Percentiles rank a stretch among this genome's conserved stretches.
Conservation (phyloP, 73 alveolate species). For the Paramecium biaurelia region DNA sequence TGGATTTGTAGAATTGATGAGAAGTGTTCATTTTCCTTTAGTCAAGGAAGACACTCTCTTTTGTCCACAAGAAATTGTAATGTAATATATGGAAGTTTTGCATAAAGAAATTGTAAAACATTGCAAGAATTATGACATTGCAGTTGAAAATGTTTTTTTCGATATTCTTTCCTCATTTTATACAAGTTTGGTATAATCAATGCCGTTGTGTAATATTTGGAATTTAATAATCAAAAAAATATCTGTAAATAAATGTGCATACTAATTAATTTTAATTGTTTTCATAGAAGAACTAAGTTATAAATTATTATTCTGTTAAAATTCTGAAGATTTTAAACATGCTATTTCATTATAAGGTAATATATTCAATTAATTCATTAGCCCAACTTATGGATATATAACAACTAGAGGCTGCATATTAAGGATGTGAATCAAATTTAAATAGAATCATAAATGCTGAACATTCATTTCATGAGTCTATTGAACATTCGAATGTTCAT, state of each 20-base stretch:
- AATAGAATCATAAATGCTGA: neutral
- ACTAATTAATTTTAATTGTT: neutral
- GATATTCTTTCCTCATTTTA: neutral
- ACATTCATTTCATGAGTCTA: neutral
- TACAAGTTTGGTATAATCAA: neutral
- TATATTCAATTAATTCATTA: neutral
- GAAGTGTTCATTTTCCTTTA: neutral
- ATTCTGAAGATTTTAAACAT: neutral
- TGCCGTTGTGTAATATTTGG: neutral
- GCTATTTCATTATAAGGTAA: neutral
- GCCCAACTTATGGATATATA: neutral
- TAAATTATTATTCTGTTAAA: neutral
- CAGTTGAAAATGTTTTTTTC: neutral
- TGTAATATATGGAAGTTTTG: neutral
- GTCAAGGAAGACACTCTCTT: neutral
- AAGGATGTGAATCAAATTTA: neutral
- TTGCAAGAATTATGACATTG: neutral
- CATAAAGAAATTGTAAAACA: neutral
- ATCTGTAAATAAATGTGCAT: neutral
- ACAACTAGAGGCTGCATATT: neutral
- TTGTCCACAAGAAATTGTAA: neutral
- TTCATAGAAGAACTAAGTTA: neutral
- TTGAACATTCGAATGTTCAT: neutral
- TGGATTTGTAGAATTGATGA: neutral
- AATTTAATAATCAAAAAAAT: neutral